Conservation (phyloP, 805 yeast species). For the Metschnikowia picachoensis region DNA sequence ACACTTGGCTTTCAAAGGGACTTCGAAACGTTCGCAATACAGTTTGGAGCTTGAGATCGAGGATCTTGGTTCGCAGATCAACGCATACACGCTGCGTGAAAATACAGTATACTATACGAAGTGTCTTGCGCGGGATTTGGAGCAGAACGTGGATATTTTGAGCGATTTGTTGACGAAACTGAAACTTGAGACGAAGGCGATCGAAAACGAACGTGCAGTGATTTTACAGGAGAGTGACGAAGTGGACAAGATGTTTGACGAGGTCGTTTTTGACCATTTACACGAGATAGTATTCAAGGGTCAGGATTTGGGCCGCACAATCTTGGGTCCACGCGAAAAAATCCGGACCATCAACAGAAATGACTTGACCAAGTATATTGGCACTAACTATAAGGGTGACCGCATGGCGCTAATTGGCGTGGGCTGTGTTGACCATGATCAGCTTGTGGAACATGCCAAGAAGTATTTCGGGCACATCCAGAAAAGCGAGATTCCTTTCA, state of each 20-base stretch:
- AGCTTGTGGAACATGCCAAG: conserved; percentile 72
- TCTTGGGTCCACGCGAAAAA: conserved; percentile 88
- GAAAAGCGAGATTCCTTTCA: conserved; percentile 59
- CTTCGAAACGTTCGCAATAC: conserved; percentile 72
- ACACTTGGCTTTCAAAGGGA: conserved; percentile 96
- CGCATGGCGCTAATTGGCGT: conserved; percentile 98
- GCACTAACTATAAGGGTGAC: conserved; percentile 88
- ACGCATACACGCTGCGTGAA: conserved; percentile 98
- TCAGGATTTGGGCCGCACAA: conserved; percentile 95
- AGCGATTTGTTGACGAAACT: conserved; percentile 88
- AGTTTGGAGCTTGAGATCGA: conserved; percentile 90
- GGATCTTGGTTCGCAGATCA: conserved; percentile 92
- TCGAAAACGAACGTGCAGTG: conserved; percentile 94
- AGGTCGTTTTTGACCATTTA: conserved; percentile 93
- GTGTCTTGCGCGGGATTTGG: conserved; percentile 74
- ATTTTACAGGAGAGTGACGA: conserved; percentile 96
- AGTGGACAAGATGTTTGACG: conserved; percentile 97
- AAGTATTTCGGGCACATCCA: conserved; percentile 71
- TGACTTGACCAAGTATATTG: conserved; percentile 77
- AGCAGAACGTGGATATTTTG: conserved; percentile 80
- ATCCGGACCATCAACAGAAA: conserved; percentile 73
- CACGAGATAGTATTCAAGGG: conserved; percentile 88
- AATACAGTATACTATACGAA: conserved; percentile 96
- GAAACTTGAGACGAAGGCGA: conserved; percentile 73
- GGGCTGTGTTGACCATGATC: conserved; percentile 88